These are phyloP conservation scores for Triticum timopheevii DNA, from an alignment of 176 grass and related monocot genomes.

Conservation along the genomic window DNA sequence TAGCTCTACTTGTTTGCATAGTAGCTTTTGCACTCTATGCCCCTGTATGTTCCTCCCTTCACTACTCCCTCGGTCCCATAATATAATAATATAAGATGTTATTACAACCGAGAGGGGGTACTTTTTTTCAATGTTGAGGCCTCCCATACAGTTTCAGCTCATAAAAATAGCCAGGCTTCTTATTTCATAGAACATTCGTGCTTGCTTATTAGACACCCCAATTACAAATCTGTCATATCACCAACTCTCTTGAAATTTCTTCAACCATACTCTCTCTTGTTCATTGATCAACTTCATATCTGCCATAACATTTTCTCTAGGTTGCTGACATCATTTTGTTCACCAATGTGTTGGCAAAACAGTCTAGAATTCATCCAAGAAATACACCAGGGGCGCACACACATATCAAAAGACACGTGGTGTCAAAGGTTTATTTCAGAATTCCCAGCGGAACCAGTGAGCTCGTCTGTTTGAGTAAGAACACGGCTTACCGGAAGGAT, in stretches of 20 bases:
- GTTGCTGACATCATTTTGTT: neutral
- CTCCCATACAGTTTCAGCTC: no score
- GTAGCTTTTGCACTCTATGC: no score
- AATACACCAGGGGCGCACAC: neutral
- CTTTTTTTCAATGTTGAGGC: no score
- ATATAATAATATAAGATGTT: no score
- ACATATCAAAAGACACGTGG: neutral
- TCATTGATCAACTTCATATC: neutral
- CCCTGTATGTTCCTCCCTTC: no score
- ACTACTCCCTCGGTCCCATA: no score
- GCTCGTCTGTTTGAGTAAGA: neutral
- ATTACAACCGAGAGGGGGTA: no score
- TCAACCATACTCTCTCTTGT: neutral
- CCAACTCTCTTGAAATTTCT: neutral
- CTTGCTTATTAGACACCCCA: no score
- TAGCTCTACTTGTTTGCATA: no score
- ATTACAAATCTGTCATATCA: neutral
- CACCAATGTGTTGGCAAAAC: neutral
- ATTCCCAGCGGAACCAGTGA: neutral
- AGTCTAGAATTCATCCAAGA: neutral
- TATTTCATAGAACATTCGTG: no score
- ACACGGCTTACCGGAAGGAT: neutral
- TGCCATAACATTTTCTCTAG: neutral
- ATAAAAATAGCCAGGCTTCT: no score
- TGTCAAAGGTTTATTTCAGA: neutral